Percentiles rank a stretch among this genome's conserved stretches.
Evolutionary conservation across 169 alveolate genomes (phyloP).

Genomic region (Eimeria sp.): DNA sequence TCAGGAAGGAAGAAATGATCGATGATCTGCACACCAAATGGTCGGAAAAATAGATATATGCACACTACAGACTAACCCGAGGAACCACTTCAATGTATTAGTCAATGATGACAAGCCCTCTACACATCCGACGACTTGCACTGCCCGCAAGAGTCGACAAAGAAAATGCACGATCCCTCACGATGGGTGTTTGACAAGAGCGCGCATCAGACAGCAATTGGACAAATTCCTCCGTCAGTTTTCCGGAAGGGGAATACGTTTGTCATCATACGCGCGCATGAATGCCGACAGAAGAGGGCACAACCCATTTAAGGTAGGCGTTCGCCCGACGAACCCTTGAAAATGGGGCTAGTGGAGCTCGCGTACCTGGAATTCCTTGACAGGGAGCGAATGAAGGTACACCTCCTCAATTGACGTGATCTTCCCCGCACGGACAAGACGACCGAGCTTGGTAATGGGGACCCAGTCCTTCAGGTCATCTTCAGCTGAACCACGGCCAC

Average conservation of each 20-base stretch:
- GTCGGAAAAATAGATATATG: not conserved
- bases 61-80: not conserved
- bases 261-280: conserved; percentile 60
- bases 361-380: conserved; percentile 99
- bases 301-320: not conserved
- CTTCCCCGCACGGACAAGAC: conserved; percentile 98
- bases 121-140: not conserved
- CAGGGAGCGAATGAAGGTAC: conserved; percentile 99
- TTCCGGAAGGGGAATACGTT: conserved; percentile 82
- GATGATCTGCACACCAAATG: conserved; percentile 83
- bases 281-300: not conserved
- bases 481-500: conserved; percentile 95
- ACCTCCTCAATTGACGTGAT: conserved; percentile 99
- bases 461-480: conserved; percentile 99
- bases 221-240: conserved; percentile 65
- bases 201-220: conserved; percentile 59
- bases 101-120: no score
- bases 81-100: not conserved
- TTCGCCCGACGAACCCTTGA: not conserved
- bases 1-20: conserved; percentile 97
- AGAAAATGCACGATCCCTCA: not conserved
- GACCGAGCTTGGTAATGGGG: conserved; percentile 99
- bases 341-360: not conserved
- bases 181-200: not conserved
- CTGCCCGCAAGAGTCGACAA: not conserved